Evolutionary conservation across 768 basidiomycete species (phyloP).

Genomic region (Boletus tylopilopsis): DNA sequence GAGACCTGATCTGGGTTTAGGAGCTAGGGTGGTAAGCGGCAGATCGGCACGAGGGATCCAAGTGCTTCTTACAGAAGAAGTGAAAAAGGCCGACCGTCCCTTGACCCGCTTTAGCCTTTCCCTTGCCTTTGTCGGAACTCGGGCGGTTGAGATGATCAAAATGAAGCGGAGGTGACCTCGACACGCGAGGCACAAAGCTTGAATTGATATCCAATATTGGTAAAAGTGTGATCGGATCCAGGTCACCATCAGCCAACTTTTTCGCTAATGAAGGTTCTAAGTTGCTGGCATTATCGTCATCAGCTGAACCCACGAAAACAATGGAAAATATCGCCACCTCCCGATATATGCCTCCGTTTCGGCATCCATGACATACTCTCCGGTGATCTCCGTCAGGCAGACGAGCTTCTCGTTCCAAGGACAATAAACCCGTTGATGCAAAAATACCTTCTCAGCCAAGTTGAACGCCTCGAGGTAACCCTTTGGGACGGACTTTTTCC

Average conservation of each 20-base stretch:
- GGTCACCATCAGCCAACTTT: constrained; percentile 61
- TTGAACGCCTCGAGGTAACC: constrained; percentile 73
- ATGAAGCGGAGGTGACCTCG: constrained; percentile 40
- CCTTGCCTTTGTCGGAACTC: constrained; percentile 42
- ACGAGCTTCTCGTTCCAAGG: constrained; percentile 63
- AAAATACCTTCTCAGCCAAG: constrained; percentile 87
- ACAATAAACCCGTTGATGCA: constrained; percentile 91
- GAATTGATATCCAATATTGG: constrained; percentile 82
- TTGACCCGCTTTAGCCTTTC: constrained; percentile 33
- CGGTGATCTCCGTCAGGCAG: constrained; percentile 60
- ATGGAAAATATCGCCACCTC: constrained; percentile 36
- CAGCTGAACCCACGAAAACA: constrained; percentile 1
- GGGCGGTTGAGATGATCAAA: constrained; percentile 25
- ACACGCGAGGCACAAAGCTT: constrained; percentile 48
- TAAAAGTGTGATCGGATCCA: constrained; percentile 63
- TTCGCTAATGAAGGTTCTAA: constrained; percentile 63
- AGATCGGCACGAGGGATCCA: constrained; percentile 36
- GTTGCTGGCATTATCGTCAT: constrained; percentile 41
- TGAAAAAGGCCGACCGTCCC: constrained; percentile 43
- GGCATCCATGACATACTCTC: constrained; percentile 49
- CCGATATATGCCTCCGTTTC: constrained; percentile 72
- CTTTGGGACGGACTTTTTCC: constrained; percentile 75
- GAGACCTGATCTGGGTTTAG: constrained; percentile 23
- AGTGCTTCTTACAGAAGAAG: constrained; percentile 57
- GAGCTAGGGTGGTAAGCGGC: constrained; percentile 28